phyloP scores from a whole-genome alignment of 305 asterid genomes.

The Fraxinus velutina region DNA sequence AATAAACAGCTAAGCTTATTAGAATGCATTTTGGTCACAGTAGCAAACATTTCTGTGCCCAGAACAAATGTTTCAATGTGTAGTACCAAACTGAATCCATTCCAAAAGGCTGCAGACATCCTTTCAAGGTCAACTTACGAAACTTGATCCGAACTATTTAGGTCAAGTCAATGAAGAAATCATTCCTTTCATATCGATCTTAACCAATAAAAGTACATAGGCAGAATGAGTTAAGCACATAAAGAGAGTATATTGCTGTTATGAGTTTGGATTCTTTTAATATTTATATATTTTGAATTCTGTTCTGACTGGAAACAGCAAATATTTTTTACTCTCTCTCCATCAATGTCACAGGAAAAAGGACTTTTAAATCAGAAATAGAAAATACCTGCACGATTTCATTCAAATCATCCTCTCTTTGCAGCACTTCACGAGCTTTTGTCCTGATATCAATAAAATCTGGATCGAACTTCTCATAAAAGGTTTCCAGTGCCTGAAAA shows the following conservation, averaged over 20 bases:
- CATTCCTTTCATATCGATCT: background rate
- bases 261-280: background rate
- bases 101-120: background rate
- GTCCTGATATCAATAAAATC: slow-evolving; percentile 93
- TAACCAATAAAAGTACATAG: background rate
- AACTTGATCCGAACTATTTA: background rate
- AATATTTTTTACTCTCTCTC: background rate
- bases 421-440: slow-evolving; percentile 97
- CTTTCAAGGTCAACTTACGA: background rate
- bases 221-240: background rate
- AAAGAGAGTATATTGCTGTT: background rate
- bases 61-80: background rate
- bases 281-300: background rate
- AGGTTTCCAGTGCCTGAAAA: slow-evolving; percentile 81
- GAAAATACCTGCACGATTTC: slow-evolving; percentile 86
- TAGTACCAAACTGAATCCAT: background rate
- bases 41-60: background rate
- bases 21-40: background rate
- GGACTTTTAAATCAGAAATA: slow-evolving; percentile 15
- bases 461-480: slow-evolving; percentile 87
- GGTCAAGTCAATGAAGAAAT: background rate
- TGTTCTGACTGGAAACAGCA: background rate
- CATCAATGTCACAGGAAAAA: slow-evolving; percentile 1
- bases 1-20: background rate
- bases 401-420: slow-evolving; percentile 94